These are phyloP conservation scores for Plasmodium vinckei DNA, from an alignment of 169 alveolate genomes.

Conservation along the genomic window DNA sequence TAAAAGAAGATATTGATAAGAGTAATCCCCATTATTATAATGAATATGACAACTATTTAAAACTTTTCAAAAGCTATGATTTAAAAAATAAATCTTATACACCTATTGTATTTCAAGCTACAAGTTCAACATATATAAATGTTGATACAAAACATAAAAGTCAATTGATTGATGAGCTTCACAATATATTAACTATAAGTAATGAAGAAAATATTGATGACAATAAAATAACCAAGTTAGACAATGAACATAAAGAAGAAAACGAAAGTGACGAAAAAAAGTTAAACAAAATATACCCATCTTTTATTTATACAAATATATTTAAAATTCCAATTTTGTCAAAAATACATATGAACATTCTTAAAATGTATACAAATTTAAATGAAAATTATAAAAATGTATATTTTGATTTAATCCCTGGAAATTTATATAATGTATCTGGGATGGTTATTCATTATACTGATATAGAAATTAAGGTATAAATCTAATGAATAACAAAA, in stretches of 20 bases:
- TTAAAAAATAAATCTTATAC: constrained; percentile 20
- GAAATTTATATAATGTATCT: constrained; percentile 50
- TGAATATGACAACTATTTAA: constrained; percentile 19
- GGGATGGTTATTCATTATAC: constrained; percentile 66
- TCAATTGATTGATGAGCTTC: constrained; percentile 43
- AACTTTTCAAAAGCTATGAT: constrained; percentile 9
- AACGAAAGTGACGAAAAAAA: constrained; percentile 5
- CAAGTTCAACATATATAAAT: constrained; percentile 54
- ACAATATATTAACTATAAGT: constrained; percentile 15
- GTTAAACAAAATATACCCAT: constrained; percentile 21
- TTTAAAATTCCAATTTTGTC: constrained; percentile 67
- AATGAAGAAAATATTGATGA: background rate
- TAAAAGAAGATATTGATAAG: constrained; percentile 23
- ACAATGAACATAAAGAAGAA: background rate
- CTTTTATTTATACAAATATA: constrained; percentile 64
- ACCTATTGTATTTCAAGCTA: constrained; percentile 68
- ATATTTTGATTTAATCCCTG: constrained; percentile 58
- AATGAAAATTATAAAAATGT: constrained; percentile 5
- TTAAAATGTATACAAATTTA: constrained; percentile 24
- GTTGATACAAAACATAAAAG: constrained; percentile 37
- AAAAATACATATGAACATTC: constrained; percentile 20
- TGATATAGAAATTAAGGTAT: constrained; percentile 55
- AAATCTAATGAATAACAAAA: background rate
- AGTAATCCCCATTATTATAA: background rate
- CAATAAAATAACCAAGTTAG: background rate